Percentiles rank a stretch among this genome's conserved stretches.
These are phyloP conservation scores for Schizothecium vesticola DNA, from an alignment of 495 filamentous ascomycete species.

Conservation along the genomic window DNA sequence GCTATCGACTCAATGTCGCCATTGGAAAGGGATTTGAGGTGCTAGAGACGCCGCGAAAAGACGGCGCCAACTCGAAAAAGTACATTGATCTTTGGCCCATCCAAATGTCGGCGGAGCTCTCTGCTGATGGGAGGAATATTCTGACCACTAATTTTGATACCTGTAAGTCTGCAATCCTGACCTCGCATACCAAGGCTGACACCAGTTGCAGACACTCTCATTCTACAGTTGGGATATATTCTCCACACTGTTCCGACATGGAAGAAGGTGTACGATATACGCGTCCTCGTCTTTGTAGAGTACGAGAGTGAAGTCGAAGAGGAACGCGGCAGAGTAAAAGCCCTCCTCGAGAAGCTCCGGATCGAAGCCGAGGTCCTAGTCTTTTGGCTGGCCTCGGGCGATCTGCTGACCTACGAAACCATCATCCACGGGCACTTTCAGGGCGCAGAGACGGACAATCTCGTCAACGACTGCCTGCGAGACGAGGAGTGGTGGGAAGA, in stretches of 20 bases:
- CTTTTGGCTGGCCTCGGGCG: conserved; percentile 74
- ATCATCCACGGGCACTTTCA: conserved; percentile 62
- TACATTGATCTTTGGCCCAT: conserved; percentile 90
- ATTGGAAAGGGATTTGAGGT: conserved; percentile 77
- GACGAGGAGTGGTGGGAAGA: conserved; percentile 82
- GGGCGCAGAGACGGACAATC: conserved; percentile 40
- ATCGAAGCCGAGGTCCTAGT: conserved; percentile 77
- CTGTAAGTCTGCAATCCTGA: conserved; percentile 36
- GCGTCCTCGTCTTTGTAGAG: conserved; percentile 82
- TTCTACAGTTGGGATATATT: conserved; percentile 81
- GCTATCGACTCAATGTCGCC: conserved; percentile 79
- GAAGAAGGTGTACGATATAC: conserved; percentile 69
- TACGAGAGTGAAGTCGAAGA: conserved; percentile 82
- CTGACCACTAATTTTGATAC: conserved; percentile 90
- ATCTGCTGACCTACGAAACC: conserved; percentile 66
- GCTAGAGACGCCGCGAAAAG: conserved; percentile 60
- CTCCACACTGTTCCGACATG: conserved; percentile 76
- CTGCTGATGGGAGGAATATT: conserved; percentile 59
- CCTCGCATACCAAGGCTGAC: neutral
- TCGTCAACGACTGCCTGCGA: conserved; percentile 56
- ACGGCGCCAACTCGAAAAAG: conserved; percentile 58
- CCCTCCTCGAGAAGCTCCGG: conserved; percentile 71
- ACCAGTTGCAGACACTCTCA: conserved; percentile 58
- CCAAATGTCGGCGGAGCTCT: conserved; percentile 73
- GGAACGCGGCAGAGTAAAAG: conserved; percentile 66